phyloP scores from a whole-genome alignment of 1,284 basidiomycete species.

The Xerocomus alliaceus region DNA sequence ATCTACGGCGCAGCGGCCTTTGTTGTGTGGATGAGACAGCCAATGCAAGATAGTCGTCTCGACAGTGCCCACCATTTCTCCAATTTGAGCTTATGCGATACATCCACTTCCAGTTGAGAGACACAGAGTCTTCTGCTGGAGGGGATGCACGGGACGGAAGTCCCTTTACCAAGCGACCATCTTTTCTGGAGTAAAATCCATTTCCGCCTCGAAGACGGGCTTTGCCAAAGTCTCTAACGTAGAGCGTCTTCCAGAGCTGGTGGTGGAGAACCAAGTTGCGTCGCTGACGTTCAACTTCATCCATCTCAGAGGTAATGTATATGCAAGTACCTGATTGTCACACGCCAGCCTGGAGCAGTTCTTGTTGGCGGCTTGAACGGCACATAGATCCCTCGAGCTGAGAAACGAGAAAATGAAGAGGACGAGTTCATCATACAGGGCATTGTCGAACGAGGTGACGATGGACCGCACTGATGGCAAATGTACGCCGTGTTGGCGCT shows the following conservation, averaged over 20 bases:
- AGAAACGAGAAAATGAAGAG: conserved; percentile 76
- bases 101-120: conserved; percentile 81
- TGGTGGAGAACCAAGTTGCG: conserved; percentile 14
- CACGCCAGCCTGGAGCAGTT: conserved; percentile 71
- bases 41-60: conserved; percentile 18
- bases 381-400: conserved; percentile 69
- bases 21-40: conserved; percentile 28
- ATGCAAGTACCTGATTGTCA: conserved; percentile 57
- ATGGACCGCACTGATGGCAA: conserved; percentile 15
- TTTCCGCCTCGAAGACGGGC: conserved; percentile 67
- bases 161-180: conserved; percentile 64
- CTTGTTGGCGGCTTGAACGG: conserved; percentile 63
- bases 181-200: conserved; percentile 61
- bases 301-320: conserved; percentile 7
- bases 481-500: conserved; percentile 53
- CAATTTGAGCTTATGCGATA: conserved; percentile 82
- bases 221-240: conserved; percentile 67
- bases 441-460: conserved; percentile 55
- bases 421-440: conserved; percentile 77
- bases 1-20: conserved; percentile 42
- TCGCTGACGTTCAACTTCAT: conserved; percentile 24
- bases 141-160: conserved; percentile 59
- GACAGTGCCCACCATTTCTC: conserved; percentile 65
- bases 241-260: conserved; percentile 65
- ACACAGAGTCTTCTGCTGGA: conserved; percentile 32